Conservation (phyloP, 805 yeast genomes). For the Metschnikowia amazonensis region DNA sequence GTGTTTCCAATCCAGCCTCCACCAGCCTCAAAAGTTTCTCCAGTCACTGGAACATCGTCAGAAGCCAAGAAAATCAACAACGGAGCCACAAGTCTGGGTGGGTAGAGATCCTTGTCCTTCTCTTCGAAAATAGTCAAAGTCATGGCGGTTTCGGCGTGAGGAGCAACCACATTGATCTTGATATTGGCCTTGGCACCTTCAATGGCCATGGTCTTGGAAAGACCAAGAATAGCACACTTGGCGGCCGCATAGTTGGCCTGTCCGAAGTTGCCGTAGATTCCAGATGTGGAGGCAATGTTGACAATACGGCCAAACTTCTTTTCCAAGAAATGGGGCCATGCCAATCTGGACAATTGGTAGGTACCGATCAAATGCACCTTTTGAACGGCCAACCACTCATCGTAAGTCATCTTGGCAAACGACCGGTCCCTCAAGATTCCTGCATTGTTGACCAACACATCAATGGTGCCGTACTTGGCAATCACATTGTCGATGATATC, state of each 20-base stretch:
- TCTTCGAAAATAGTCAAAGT: constrained; percentile 81
- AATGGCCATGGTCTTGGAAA: constrained; percentile 79
- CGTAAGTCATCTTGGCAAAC: constrained; percentile 76
- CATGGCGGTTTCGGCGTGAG: constrained; percentile 98
- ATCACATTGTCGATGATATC: constrained; percentile 75
- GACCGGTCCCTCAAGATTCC: constrained; percentile 91
- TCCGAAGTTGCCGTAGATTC: constrained; percentile 96
- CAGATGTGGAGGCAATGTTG: constrained; percentile 92
- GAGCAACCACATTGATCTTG: constrained; percentile 81
- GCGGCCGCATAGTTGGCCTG: constrained; percentile 96
- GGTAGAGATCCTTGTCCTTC: constrained; percentile 76
- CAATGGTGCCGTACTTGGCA: constrained; percentile 74
- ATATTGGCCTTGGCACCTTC: constrained; percentile 84
- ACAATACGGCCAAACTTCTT: constrained; percentile 79
- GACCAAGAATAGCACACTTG: constrained; percentile 81
- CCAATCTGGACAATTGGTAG: constrained; percentile 75
- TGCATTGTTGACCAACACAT: constrained; percentile 86
- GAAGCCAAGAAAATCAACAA: constrained; percentile 75
- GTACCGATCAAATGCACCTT: constrained; percentile 83
- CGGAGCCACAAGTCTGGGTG: constrained; percentile 89
- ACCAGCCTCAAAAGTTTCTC: constrained; percentile 87
- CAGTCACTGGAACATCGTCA: constrained; percentile 67
- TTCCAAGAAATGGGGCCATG: constrained; percentile 84
- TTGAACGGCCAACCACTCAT: constrained; percentile 77
- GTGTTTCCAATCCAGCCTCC: constrained; percentile 96